These are phyloP conservation scores for Pseudogymnoascus sp. DNA, from an alignment of 2,329 filamentous ascomycete species.

Conservation along the genomic window DNA sequence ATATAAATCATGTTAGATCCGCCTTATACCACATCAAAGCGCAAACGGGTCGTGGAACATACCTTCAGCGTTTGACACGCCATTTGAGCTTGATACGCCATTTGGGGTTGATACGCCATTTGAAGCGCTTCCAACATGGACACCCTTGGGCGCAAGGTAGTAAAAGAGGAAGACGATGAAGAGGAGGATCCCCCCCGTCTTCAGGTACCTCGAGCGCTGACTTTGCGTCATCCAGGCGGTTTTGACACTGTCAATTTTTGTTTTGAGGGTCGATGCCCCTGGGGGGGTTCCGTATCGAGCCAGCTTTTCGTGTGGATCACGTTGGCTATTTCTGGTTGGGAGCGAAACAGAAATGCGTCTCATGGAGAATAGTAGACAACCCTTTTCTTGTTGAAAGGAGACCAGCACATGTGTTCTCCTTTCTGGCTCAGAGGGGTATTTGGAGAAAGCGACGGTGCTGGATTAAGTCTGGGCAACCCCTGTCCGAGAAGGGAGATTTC, in stretches of 20 bases:
- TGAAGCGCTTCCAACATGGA: background rate
- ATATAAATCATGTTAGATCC: conserved; percentile 9
- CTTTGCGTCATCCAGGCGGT: conserved; percentile 53
- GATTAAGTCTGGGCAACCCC: conserved; percentile 1
- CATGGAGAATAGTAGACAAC: conserved; percentile 34
- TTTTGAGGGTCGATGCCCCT: conserved; percentile 34
- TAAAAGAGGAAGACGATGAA: conserved; percentile 54
- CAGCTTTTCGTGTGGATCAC: conserved; percentile 58
- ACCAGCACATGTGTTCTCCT: conserved; percentile 2
- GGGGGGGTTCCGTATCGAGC: conserved; percentile 45
- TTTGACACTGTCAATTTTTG: conserved; percentile 47
- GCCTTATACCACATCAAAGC: background rate
- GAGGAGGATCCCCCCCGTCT: conserved; percentile 54
- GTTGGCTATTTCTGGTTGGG: conserved; percentile 49
- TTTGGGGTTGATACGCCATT: background rate
- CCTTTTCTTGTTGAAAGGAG: conserved; percentile 1
- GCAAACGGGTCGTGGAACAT: background rate
- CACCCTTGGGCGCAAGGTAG: conserved; percentile 50
- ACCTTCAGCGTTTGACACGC: conserved; percentile 17
- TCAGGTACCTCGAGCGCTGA: conserved; percentile 57
- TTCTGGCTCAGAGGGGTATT: background rate
- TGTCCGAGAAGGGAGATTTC: conserved; percentile 5
- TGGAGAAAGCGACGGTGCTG: background rate
- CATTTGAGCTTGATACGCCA: conserved; percentile 12
- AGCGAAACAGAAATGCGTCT: conserved; percentile 57